Evolutionary conservation across 306 rosid genomes (phyloP).

Genomic region (Inga oerstediana): DNA sequence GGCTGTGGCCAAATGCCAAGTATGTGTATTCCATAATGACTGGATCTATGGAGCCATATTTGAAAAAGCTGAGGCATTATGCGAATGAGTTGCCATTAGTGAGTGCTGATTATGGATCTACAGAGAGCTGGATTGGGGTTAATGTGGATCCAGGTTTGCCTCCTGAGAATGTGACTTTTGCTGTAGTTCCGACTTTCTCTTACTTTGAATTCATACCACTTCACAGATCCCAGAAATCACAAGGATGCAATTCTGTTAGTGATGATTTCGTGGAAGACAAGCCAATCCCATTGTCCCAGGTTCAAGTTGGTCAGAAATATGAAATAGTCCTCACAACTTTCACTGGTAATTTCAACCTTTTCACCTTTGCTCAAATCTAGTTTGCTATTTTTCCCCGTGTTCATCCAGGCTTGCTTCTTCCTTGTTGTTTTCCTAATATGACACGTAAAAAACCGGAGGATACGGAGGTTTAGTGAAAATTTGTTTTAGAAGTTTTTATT

Average conservation of each 20-base stretch:
- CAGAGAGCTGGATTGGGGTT: slow-evolving; percentile 98
- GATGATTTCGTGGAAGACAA: slow-evolving; percentile 80
- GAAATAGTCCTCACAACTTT: slow-evolving; percentile 92
- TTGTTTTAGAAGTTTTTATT: too few relatives aligned
- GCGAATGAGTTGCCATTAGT: slow-evolving; percentile 74
- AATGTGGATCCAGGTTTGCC: slow-evolving; percentile 75
- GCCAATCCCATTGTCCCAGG: slow-evolving; percentile 74
- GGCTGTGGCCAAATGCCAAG: slow-evolving; percentile 84
- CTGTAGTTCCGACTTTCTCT: slow-evolving; percentile 84
- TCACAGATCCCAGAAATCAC: slow-evolving; percentile 38
- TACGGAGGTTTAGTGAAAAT: too few relatives aligned
- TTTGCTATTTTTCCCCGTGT: not conserved
- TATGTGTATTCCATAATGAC: slow-evolving; percentile 90
- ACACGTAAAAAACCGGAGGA: not conserved
- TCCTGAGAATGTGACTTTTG: slow-evolving; percentile 79
- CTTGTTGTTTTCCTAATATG: not conserved
- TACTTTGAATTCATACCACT: slow-evolving; percentile 95
- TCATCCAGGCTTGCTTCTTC: not conserved
- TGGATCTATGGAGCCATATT: slow-evolving; percentile 86
- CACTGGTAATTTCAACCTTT: slow-evolving; percentile 55
- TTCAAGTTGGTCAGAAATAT: slow-evolving; percentile 76
- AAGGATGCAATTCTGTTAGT: slow-evolving; percentile 25
- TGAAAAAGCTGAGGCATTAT: slow-evolving; percentile 73
- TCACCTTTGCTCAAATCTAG: not conserved
- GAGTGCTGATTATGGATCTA: slow-evolving; percentile 94